Evolutionary conservation across 345 rosid species (phyloP), one percentile per base, ranked within the genome.

Genomic region (Trapa bicornis): DNA sequence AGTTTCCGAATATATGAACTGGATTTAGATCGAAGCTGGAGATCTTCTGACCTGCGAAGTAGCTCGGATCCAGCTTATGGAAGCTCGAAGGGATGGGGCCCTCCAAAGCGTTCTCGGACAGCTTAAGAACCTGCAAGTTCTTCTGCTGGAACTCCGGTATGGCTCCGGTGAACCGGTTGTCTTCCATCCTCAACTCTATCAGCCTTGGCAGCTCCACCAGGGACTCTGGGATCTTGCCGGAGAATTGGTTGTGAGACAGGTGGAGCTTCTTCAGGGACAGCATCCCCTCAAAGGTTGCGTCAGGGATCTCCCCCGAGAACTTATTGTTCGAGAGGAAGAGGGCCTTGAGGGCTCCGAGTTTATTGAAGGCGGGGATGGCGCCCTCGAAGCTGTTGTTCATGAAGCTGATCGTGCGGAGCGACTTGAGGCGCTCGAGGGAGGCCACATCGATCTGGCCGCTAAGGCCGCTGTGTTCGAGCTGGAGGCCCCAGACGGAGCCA

Each of bases 181-280:
- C 80, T 0, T 87, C 91, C 45, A 94, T 81, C 60, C 82, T 74
- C 67, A 91, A 71, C 22, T 78, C 87, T 57, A 78, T 6, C 62
- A 91, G 86, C 82, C 77, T 87, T 1, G 88, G 75, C 75, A 82
- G 47, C 14, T 64, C 37, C 7, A 75, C 56, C 58, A 94, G 63
- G 0, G 96, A 91, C 1, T 66, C 5, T 15, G 96, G 97, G 74
- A 94, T 85, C 29, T 69, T 67, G 37, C 96, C 99, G 0, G 66
- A 14, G 64, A 94, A 89, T 22, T 61, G 37, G 65, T 91, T 94
- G 1, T 80, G 17, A 6, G 80, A 79, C 32, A 89, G 67, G 54
- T 77, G 67, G 16, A 94, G 39, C 75, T 83, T 94, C 86, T 79
- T 91, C 71, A 91, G 75, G 68, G 79, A 76, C 39, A 48, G 11